Percentiles rank a stretch among this genome's conserved stretches.
Evolutionary conservation across 192 early-diverging fungal genomes (phyloP).

Genomic region (Podila clonocystis): DNA sequence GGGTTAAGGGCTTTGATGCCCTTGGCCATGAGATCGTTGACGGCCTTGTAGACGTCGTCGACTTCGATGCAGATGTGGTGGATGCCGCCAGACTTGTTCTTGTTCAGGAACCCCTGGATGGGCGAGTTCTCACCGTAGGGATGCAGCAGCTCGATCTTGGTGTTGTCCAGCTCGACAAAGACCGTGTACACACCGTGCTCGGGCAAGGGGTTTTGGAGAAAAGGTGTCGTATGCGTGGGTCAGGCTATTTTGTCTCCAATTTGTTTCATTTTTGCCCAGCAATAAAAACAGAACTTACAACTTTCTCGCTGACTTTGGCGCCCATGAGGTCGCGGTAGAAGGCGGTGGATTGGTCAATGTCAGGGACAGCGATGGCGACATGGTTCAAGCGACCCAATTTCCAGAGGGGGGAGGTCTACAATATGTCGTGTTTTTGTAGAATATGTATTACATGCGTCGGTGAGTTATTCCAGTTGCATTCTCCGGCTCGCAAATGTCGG

Average conservation of each 20-base stretch:
- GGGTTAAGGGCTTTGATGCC: slow-evolving; percentile 72
- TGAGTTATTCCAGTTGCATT: not conserved
- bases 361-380: slow-evolving; percentile 84
- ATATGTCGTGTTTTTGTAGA: not conserved
- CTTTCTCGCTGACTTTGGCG: slow-evolving; percentile 73
- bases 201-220: slow-evolving; percentile 55
- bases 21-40: slow-evolving; percentile 70
- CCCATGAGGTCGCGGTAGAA: slow-evolving; percentile 82
- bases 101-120: slow-evolving; percentile 80
- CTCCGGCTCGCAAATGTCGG: not conserved
- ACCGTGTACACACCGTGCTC: slow-evolving; percentile 90
- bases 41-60: slow-evolving; percentile 72
- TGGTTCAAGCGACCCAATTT: slow-evolving; percentile 82
- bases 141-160: slow-evolving; percentile 85
- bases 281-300: slow-evolving; percentile 48
- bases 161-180: slow-evolving; percentile 87
- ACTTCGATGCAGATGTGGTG: slow-evolving; percentile 88
- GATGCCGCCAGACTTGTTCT: slow-evolving; percentile 84
- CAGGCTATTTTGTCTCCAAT: not conserved
- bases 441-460: not conserved
- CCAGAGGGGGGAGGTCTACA: slow-evolving; percentile 60
- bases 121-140: slow-evolving; percentile 80
- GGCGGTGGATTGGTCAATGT: slow-evolving; percentile 71
- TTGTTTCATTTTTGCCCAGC: slow-evolving; percentile 4
- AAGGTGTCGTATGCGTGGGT: not conserved